A percentile compares a stretch with the other conserved stretches of the same genome.
Conservation (phyloP, 768 basidiomycete species). For the Serendipita sp. region DNA sequence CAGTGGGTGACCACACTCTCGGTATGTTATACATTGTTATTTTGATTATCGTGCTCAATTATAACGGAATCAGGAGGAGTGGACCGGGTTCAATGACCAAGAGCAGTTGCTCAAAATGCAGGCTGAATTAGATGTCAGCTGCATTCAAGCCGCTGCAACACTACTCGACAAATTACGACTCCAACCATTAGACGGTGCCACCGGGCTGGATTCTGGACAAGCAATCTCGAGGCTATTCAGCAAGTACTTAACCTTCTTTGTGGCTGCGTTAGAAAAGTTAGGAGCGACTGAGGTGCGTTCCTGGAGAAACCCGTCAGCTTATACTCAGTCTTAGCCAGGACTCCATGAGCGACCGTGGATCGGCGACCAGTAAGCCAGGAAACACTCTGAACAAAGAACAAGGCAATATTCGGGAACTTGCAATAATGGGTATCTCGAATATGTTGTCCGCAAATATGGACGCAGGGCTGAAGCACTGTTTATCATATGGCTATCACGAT, state of each 20-base stretch:
- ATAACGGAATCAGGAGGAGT: not conserved
- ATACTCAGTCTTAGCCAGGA: not conserved
- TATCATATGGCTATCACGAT: conserved; percentile 57
- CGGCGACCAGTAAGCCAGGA: not conserved
- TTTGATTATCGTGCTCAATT: not conserved
- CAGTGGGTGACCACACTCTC: conserved; percentile 41
- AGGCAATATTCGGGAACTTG: conserved; percentile 45
- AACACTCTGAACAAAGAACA: conserved; percentile 9
- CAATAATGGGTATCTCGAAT: conserved; percentile 66
- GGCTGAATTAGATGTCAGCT: conserved; percentile 56
- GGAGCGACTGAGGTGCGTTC: not conserved
- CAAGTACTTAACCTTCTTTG: conserved; percentile 51
- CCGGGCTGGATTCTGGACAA: conserved; percentile 40
- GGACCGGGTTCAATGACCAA: conserved; percentile 4
- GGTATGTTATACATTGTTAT: not conserved
- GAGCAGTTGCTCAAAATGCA: conserved; percentile 19
- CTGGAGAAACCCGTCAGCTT: not conserved
- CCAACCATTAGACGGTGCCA: conserved; percentile 34
- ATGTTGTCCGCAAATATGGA: conserved; percentile 74
- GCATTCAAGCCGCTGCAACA: conserved; percentile 57
- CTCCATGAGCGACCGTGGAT: not conserved
- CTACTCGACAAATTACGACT: conserved; percentile 62
- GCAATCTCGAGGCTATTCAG: conserved; percentile 65
- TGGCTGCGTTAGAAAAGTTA: conserved; percentile 35
- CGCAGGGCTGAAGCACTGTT: conserved; percentile 76